phyloP scores from a whole-genome alignment of 345 rosid species.

The Luvunga scandens region DNA sequence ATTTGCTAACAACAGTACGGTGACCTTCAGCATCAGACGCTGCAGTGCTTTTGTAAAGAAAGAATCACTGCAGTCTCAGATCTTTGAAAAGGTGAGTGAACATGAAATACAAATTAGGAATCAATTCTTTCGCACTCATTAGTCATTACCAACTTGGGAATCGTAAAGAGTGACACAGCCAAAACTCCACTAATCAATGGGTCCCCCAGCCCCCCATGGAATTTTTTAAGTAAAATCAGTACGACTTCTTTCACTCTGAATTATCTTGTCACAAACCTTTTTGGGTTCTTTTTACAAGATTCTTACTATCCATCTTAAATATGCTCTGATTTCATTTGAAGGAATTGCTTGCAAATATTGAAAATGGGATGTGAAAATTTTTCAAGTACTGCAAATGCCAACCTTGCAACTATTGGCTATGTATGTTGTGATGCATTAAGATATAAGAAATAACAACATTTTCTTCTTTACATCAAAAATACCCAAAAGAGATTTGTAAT shows the following conservation, averaged over 20 bases:
- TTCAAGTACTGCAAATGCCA: conserved; percentile 8
- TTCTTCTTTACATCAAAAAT: conserved; percentile 32
- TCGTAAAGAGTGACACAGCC: neutral
- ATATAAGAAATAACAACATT: conserved; percentile 21
- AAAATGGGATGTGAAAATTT: conserved; percentile 6
- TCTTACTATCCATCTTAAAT: conserved; percentile 9
- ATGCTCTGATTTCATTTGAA: conserved; percentile 4
- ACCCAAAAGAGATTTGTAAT: conserved; percentile 9
- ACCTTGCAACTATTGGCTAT: conserved; percentile 9
- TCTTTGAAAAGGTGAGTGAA: conserved; percentile 26
- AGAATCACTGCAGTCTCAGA: conserved; percentile 29
- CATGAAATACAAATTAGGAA: conserved; percentile 18
- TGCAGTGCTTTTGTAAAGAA: conserved; percentile 19
- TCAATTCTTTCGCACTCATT: conserved; percentile 30
- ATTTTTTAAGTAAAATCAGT: conserved; percentile 10
- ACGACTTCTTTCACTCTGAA: conserved; percentile 6
- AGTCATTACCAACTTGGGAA: conserved; percentile 18
- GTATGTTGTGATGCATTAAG: conserved; percentile 14
- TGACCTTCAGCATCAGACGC: neutral
- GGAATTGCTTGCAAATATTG: neutral
- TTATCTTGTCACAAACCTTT: conserved; percentile 16
- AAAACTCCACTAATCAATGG: conserved; percentile 11
- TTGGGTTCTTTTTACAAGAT: conserved; percentile 17
- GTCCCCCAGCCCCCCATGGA: neutral
- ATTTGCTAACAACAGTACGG: neutral